Conservation (phyloP, 495 filamentous ascomycete genomes). For the Aspergillus diversus region DNA sequence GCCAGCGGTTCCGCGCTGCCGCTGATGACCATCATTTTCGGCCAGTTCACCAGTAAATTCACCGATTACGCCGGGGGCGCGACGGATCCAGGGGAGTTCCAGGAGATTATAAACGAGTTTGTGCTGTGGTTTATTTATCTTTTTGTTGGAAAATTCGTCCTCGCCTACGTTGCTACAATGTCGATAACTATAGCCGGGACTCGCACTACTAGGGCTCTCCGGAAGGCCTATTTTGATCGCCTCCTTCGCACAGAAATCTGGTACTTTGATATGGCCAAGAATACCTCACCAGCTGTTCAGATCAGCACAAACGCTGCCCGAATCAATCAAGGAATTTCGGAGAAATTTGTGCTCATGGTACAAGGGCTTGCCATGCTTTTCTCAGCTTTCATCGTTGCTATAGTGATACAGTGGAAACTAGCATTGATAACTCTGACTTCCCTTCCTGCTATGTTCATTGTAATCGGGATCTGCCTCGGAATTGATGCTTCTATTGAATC, state of each 20-base stretch:
- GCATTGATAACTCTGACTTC: constrained; percentile 24
- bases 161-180: constrained; percentile 32
- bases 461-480: background rate
- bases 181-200: constrained; percentile 29
- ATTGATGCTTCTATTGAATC: background rate
- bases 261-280: constrained; percentile 30
- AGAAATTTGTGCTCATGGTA: constrained; percentile 36
- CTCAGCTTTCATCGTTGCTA: constrained; percentile 36
- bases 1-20: constrained; percentile 49
- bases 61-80: constrained; percentile 32
- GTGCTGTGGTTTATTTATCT: constrained; percentile 41
- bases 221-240: constrained; percentile 27
- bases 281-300: constrained; percentile 32
- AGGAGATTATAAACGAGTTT: constrained; percentile 27
- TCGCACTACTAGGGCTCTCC: constrained; percentile 30
- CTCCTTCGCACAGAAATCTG: constrained; percentile 33
- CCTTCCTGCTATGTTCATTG: constrained; percentile 16
- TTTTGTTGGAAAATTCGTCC: constrained; percentile 35
- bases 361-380: constrained; percentile 32
- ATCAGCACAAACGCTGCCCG: constrained; percentile 38
- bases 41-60: constrained; percentile 38
- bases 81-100: constrained; percentile 28
- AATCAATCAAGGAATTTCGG: constrained; percentile 42
- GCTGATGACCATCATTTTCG: constrained; percentile 47
- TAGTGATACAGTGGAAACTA: constrained; percentile 38